Base-by-base conservation (phyloP, 2,329 filamentous ascomycete genomes). In the Ampelomyces quisqualis region DNA sequence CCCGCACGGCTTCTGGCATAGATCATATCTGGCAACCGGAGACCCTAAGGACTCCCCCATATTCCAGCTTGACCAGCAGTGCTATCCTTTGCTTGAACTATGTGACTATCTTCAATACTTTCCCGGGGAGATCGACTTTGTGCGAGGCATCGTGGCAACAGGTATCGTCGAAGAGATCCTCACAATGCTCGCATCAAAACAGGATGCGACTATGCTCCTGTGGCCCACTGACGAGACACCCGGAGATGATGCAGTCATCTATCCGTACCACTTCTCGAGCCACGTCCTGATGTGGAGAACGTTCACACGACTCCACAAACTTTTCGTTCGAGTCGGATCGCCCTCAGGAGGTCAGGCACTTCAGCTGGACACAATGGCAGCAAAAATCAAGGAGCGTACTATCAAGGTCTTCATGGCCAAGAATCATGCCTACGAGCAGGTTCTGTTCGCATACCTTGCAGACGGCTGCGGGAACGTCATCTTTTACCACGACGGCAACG, bases 151-250 rank as follows among this genome's bases (percentile, higher is more conserved):
- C 23, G 13, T 23, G 8, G 19, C 7, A 9, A 34, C 15, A 6
- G 35, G 20, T 7, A 40, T 40, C 15, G 28, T 47, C 10, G 9
- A 20, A 2, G 11, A 38, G 2, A 29, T 48, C 7, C 22, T 47
- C 4, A 15, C 34, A 4, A 18, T 44, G 2, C 37, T 47, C 3
- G 34, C 23, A n/a, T 34, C 37, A 3, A 47, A 47, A 29, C 34
- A 35, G 10, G 40, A 41, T 17, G 7, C 7, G 10, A 18, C 28
- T 2, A 44, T 40, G 2, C 33, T 37, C 2, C 37, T 47, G 4
- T 48, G 38, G 38, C 34, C 41, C 10, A 48, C 45, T 2, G 41
- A 48, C 5, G 45, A 48, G 32, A 45, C 45, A 22, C 45, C 40
- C 7, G 45, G 45, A 13, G 45, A 48, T 34, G 45, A 48, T 20